These are phyloP conservation scores for Wickerhamomyces bovis DNA, from an alignment of 805 yeast species.

Conservation along the genomic window DNA sequence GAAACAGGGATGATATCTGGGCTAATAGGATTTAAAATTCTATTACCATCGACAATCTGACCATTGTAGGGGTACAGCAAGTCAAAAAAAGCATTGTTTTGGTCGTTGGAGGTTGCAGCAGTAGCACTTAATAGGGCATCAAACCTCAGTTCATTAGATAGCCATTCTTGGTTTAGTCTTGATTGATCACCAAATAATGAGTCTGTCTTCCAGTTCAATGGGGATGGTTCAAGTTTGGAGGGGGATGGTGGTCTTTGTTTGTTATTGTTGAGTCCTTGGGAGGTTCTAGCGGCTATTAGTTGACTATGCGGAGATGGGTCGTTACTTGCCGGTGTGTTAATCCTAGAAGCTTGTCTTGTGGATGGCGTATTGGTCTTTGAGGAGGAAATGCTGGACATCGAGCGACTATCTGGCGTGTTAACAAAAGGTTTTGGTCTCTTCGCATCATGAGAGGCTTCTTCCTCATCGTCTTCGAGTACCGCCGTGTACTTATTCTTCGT, in stretches of 20 bases:
- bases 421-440: not conserved
- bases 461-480: conserved; percentile 7
- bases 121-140: conserved; percentile 73
- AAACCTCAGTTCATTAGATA: conserved; percentile 62
- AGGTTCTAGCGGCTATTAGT: not conserved
- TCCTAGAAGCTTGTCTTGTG: not conserved
- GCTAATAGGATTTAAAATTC: not conserved
- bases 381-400: not conserved
- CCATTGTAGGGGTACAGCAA: conserved; percentile 33
- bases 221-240: not conserved
- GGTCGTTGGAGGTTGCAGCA: conserved; percentile 51
- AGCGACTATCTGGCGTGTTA: not conserved
- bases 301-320: not conserved
- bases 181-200: conserved; percentile 15
- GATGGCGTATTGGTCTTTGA: conserved; percentile 1
- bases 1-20: not conserved
- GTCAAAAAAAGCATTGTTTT: conserved; percentile 47
- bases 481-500: conserved; percentile 20
- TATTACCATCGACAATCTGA: not conserved
- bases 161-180: conserved; percentile 41
- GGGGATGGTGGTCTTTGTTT: not conserved
- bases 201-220: conserved; percentile 8
- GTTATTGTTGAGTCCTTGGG: not conserved
- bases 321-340: not conserved
- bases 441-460: not conserved